These are phyloP conservation scores for Globisporangium barbulae DNA, from an alignment of 352 stramenopile species.

Conservation along the genomic window DNA sequence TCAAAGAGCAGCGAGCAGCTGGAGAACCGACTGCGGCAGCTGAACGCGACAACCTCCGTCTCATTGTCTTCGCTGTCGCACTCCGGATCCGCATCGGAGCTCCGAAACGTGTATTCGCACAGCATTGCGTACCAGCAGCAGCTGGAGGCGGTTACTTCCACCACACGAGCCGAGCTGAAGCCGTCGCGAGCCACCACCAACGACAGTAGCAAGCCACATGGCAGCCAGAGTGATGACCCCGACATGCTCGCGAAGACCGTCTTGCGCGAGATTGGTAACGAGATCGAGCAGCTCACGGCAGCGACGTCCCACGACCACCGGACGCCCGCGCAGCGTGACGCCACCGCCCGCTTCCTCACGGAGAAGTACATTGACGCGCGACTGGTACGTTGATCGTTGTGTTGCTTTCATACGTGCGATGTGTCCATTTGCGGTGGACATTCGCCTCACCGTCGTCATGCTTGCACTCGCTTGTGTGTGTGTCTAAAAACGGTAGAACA, in stretches of 20 bases:
- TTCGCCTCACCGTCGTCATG: too few relatives aligned
- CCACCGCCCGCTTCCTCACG: slow-evolving; percentile 29
- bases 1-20: slow-evolving; percentile 12
- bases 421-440: background rate
- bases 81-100: background rate
- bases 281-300: slow-evolving; percentile 35
- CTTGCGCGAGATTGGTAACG: slow-evolving; percentile 40
- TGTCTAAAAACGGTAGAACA: slow-evolving; percentile 23
- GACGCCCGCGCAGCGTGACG: slow-evolving; percentile 14
- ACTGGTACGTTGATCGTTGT: slow-evolving; percentile 16
- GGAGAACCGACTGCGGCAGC: slow-evolving; percentile 9
- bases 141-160: background rate
- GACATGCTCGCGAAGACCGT: slow-evolving; percentile 35
- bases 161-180: background rate
- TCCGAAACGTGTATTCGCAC: slow-evolving; percentile 12
- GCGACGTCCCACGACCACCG: background rate
- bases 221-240: slow-evolving; percentile 14
- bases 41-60: background rate
- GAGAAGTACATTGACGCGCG: slow-evolving; percentile 38
- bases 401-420: background rate
- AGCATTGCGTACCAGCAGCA: slow-evolving; percentile 9
- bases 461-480: background rate
- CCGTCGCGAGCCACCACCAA: background rate
- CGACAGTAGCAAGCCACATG: background rate
- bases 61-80: background rate